phyloP scores from a whole-genome alignment of 2,329 filamentous ascomycete species.

The Teratosphaeria zuluensis region DNA sequence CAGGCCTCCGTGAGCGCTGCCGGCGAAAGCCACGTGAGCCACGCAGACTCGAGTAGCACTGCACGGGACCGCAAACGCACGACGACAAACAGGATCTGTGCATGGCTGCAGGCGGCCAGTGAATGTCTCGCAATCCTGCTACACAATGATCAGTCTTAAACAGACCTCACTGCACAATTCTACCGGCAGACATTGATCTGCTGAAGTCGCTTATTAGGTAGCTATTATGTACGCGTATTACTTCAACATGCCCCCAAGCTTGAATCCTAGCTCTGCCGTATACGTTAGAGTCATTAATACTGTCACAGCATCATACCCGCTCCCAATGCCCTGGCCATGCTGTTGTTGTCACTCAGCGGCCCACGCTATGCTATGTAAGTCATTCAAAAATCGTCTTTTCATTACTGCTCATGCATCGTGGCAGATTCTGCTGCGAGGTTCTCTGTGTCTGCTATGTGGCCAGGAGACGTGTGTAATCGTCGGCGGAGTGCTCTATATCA shows the following conservation, averaged over 20 bases:
- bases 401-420: background rate
- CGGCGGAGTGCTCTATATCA: background rate
- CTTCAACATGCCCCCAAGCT: background rate
- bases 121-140: constrained; percentile 8
- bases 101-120: constrained; percentile 3
- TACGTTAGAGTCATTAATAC: background rate
- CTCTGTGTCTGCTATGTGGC: background rate
- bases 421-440: background rate
- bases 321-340: background rate
- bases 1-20: background rate
- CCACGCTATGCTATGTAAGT: background rate
- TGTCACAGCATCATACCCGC: background rate
- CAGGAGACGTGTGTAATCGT: background rate
- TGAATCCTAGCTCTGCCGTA: background rate
- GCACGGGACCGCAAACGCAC: background rate
- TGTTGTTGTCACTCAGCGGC: background rate
- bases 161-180: constrained; percentile 2
- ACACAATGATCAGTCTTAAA: constrained; percentile 8
- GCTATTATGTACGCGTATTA: background rate
- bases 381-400: background rate
- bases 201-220: background rate
- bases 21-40: background rate
- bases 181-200: background rate
- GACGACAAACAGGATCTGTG: background rate
- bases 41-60: background rate